Evolutionary conservation across 345 rosid species (phyloP).

Genomic region (Anacardium occidentale): DNA sequence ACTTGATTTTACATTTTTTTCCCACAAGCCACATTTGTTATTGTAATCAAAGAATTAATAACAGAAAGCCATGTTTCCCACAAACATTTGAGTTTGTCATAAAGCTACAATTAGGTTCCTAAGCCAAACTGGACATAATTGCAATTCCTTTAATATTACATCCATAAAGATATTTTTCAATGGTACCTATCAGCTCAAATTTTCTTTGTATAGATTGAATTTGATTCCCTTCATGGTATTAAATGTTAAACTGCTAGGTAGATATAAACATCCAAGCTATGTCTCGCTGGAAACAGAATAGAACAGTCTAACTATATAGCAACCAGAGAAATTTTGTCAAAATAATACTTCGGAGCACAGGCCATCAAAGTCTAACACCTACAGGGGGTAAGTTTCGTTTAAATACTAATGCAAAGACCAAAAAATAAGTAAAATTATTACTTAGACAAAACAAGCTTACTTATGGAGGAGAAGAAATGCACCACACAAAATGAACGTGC

Average conservation of each 20-base stretch:
- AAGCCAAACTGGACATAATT: background rate
- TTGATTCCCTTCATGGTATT: background rate
- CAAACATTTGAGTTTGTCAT: background rate
- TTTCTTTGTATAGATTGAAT: background rate
- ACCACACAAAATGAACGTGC: constrained; percentile 80
- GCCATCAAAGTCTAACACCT: background rate
- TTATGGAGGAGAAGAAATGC: constrained; percentile 79
- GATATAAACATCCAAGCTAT: background rate
- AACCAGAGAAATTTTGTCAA: background rate
- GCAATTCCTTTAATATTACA: background rate
- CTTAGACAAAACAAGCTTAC: constrained; percentile 40
- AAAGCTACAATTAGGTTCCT: background rate
- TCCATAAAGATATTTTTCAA: background rate
- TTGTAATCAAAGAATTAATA: background rate
- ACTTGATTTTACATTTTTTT: background rate
- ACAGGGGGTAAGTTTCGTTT: background rate
- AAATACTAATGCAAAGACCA: background rate
- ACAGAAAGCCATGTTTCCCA: background rate
- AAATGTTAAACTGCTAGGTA: background rate
- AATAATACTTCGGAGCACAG: background rate
- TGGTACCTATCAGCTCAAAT: too few relatives aligned
- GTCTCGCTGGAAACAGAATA: background rate
- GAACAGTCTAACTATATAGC: background rate
- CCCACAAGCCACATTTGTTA: background rate
- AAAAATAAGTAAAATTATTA: background rate